Evolutionary conservation across 2,329 filamentous ascomycete species (phyloP), one percentile per base, ranked within the genome.

Genomic region (Chrysoporthe cubensis): DNA sequence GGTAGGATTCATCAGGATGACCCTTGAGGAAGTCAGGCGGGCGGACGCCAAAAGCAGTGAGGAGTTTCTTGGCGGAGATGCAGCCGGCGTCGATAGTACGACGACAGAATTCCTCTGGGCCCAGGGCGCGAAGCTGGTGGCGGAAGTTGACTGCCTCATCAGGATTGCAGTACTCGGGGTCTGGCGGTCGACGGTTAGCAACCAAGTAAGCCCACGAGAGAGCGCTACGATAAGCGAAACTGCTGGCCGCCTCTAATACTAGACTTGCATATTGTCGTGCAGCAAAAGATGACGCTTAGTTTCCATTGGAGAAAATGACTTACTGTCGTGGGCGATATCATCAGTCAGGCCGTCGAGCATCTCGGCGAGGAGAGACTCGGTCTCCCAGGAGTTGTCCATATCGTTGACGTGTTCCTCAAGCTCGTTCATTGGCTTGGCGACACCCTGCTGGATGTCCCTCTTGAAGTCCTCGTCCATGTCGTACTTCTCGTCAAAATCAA

Each of bases 31-130:
- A 94, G 48, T 83, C 78, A 2, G 93, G 92, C 56, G 92, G 88
- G 50, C 87, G 83, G 73, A 97, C 88, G 69, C 90, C 90, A 82
- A 97, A 97, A 16, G 93, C 94, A 9, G 92, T 94, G 76, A 95
- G 89, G 42, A 97, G 84, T 79, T 93, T 95, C 80, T 91, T 93
- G 65, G 91, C 91, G 26, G 90, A 90, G 76, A 96, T 89, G 63
- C 83, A 84, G 43, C 89, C 88, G 64, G 85, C 84, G 71, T 89
- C 87, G 62, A 96, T 83, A 43, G 91, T 94, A 72, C 89, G 85
- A 73, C 88, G 83, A 75, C 92, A 88, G 77, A 97, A 97, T 69
- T 90, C 85, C 69, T 88, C 86, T 32, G 92, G 91, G n/a, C 94
- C 94, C 70, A 94, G 83, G 64, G 88, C 84, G 75, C 91, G 91